Conservation (phyloP, 192 early-diverging fungal genomes). For the Pecoramyces ruminantium region DNA sequence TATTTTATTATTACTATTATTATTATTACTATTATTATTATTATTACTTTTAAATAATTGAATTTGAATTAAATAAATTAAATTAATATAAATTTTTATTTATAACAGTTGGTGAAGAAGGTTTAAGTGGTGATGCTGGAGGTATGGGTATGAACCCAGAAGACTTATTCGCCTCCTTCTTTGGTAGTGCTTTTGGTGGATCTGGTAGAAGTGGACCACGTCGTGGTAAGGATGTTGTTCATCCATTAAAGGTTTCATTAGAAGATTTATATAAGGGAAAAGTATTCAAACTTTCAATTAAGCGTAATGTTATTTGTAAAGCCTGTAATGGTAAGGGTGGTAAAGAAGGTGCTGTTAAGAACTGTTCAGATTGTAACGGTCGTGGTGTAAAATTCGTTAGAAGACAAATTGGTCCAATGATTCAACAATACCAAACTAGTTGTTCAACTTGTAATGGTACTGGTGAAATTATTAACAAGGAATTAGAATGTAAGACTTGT, state of each 20-base stretch:
- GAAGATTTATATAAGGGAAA: constrained; percentile 83
- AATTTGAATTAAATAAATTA: no score
- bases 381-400: constrained; percentile 78
- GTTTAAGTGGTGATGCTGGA: constrained; percentile 25
- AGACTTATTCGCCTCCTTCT: constrained; percentile 92
- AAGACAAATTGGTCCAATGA: constrained; percentile 97
- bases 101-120: constrained; percentile 6
- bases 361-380: constrained; percentile 75
- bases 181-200: constrained; percentile 41
- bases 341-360: constrained; percentile 85
- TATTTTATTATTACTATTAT: no score
- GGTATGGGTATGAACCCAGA: constrained; percentile 32
- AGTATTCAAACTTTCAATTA: constrained; percentile 85
- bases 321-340: constrained; percentile 91
- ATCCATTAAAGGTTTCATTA: constrained; percentile 66
- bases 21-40: no score
- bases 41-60: no score
- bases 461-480: constrained; percentile 79
- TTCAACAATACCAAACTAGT: constrained; percentile 97
- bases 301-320: constrained; percentile 82
- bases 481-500: constrained; percentile 81
- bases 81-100: no score
- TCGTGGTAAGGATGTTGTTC: constrained; percentile 86
- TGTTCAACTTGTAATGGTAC: constrained; percentile 79
- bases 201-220: constrained; percentile 62